Evolutionary conservation across 306 rosid genomes (phyloP).

Genomic region (Inga oerstediana): DNA sequence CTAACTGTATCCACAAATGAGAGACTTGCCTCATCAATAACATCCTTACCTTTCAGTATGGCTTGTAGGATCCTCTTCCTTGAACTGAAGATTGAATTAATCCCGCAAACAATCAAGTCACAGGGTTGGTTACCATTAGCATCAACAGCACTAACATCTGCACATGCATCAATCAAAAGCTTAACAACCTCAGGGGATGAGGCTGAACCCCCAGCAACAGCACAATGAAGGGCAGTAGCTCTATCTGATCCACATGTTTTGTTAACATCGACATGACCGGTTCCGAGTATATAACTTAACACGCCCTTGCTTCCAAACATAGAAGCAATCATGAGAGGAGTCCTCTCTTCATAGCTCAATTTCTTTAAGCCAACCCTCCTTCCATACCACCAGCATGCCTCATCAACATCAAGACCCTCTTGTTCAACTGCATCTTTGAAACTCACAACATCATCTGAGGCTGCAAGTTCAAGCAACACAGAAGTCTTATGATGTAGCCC

Average conservation of each 20-base stretch:
- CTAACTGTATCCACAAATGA: slow-evolving; percentile 35
- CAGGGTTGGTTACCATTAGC: slow-evolving; percentile 55
- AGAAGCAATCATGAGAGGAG: slow-evolving; percentile 85
- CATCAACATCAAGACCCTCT: slow-evolving; percentile 55
- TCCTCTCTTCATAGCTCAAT: slow-evolving; percentile 69
- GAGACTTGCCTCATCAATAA: slow-evolving; percentile 34
- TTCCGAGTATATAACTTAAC: slow-evolving; percentile 54
- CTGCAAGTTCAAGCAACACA: slow-evolving; percentile 64
- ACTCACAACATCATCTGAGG: slow-evolving; percentile 57
- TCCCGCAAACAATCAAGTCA: slow-evolving; percentile 49
- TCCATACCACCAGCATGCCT: slow-evolving; percentile 79
- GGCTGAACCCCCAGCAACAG: slow-evolving; percentile 69
- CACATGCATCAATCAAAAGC: slow-evolving; percentile 71
- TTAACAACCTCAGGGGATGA: slow-evolving; percentile 59
- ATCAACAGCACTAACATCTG: slow-evolving; percentile 55
- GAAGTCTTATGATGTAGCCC: slow-evolving; percentile 39
- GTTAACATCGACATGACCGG: slow-evolving; percentile 66
- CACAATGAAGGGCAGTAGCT: slow-evolving; percentile 85
- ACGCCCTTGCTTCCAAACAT: slow-evolving; percentile 78
- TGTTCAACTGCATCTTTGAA: slow-evolving; percentile 69
- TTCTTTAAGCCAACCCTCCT: slow-evolving; percentile 67
- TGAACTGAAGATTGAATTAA: slow-evolving; percentile 34
- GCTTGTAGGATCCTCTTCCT: slow-evolving; percentile 53
- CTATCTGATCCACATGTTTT: slow-evolving; percentile 60
- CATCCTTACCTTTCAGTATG: slow-evolving; percentile 47